phyloP scores from a whole-genome alignment of 1,139 yeast species.

The Candida anutae region DNA sequence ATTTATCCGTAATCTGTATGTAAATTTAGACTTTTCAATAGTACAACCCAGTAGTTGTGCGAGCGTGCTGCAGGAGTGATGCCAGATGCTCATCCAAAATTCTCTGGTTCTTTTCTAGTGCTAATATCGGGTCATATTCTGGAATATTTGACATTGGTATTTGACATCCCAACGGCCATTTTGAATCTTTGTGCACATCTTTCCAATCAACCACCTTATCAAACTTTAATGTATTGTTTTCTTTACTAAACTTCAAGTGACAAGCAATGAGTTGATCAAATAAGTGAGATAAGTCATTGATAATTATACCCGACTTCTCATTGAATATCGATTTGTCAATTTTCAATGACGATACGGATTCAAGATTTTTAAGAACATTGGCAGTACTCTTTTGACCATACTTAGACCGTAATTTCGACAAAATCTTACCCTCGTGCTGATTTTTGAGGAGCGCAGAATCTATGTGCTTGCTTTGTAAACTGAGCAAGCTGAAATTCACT shows the following conservation, averaged over 20 bases:
- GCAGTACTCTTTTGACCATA: conserved; percentile 24
- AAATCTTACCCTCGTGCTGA: conserved; percentile 8
- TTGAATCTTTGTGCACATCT: conserved; percentile 30
- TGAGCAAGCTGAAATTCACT: conserved; percentile 29
- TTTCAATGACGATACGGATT: conserved; percentile 30
- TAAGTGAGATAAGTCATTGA: conserved; percentile 30
- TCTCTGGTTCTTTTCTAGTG: no score
- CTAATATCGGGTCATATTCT: conserved; percentile 5
- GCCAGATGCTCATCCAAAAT: no score
- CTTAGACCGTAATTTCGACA: conserved; percentile 18
- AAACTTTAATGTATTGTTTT: conserved; percentile 33
- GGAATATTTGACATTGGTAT: conserved; percentile 21
- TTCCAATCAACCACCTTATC: conserved; percentile 31
- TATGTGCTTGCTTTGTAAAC: conserved; percentile 28
- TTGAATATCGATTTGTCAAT: conserved; percentile 30
- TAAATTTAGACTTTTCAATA: no score
- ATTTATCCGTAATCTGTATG: no score
- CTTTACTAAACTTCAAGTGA: conserved; percentile 34
- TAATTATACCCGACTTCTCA: conserved; percentile 25
- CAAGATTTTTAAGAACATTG: conserved; percentile 21
- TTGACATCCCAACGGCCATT: conserved; percentile 39
- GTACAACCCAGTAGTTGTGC: no score
- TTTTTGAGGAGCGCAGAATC: conserved; percentile 8
- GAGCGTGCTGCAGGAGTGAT: no score
- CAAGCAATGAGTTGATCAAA: conserved; percentile 33